Percentiles rank a stretch among this genome's conserved stretches.
Conservation (phyloP, 2,329 filamentous ascomycete species). For the Paraphoma sp. region DNA sequence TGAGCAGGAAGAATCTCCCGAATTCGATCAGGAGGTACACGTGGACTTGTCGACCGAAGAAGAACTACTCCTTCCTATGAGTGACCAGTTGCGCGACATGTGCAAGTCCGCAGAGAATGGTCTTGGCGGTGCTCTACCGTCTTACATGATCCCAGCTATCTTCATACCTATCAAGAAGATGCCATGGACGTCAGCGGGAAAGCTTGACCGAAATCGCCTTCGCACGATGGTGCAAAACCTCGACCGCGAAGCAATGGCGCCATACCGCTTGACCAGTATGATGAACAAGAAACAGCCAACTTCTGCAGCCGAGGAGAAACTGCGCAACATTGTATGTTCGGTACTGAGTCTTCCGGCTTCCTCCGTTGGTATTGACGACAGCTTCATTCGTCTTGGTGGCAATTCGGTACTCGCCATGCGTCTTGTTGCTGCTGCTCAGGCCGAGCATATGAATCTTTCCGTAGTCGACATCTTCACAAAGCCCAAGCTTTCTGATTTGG, state of each 20-base stretch:
- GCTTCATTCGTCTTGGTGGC: slow-evolving; percentile 41
- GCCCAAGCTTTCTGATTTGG: slow-evolving; percentile 40
- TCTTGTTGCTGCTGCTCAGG: slow-evolving; percentile 36
- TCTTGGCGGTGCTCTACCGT: slow-evolving; percentile 35
- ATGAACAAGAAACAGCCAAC: slow-evolving; percentile 37
- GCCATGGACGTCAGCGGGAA: slow-evolving; percentile 41
- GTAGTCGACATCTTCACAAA: slow-evolving; percentile 41
- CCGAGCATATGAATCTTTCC: slow-evolving; percentile 33
- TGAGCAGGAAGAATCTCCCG: slow-evolving; percentile 3
- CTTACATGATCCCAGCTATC: slow-evolving; percentile 44
- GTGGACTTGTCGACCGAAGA: slow-evolving; percentile 29
- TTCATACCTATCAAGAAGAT: slow-evolving; percentile 41
- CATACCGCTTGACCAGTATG: slow-evolving; percentile 36
- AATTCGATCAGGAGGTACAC: slow-evolving; percentile 20
- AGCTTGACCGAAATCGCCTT: slow-evolving; percentile 42
- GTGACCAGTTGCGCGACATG: slow-evolving; percentile 28
- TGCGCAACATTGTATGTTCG: slow-evolving; percentile 37
- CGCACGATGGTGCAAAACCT: slow-evolving; percentile 35
- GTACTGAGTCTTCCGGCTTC: slow-evolving; percentile 33
- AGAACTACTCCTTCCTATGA: slow-evolving; percentile 38
- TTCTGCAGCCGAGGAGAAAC: slow-evolving; percentile 36
- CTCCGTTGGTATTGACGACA: slow-evolving; percentile 42
- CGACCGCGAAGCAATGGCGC: slow-evolving; percentile 34
- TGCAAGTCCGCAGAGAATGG: slow-evolving; percentile 41
- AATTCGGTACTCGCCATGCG: slow-evolving; percentile 42